phyloP scores from a whole-genome alignment of 495 filamentous ascomycete species.

The Penicillium lagena region DNA sequence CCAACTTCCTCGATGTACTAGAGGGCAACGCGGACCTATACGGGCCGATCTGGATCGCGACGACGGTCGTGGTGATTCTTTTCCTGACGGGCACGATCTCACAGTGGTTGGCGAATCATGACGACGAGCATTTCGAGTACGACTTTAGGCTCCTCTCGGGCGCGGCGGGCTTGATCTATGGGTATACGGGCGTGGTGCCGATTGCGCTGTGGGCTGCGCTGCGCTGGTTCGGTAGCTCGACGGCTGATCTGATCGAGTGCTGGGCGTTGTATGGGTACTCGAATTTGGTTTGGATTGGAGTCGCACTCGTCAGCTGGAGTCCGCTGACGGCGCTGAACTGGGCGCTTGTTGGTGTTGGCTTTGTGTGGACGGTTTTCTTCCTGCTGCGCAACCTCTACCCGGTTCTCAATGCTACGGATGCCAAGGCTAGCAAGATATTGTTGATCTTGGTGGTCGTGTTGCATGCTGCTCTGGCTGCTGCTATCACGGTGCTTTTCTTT shows the following conservation, averaged over 20 bases:
- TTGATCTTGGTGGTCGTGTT: slow-evolving; percentile 76
- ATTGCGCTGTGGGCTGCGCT: slow-evolving; percentile 80
- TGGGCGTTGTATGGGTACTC: slow-evolving; percentile 91
- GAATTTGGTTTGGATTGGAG: slow-evolving; percentile 93
- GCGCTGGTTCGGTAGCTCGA: slow-evolving; percentile 90
- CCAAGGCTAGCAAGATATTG: slow-evolving; percentile 81
- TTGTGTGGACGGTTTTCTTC: slow-evolving; percentile 79
- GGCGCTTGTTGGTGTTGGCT: slow-evolving; percentile 86
- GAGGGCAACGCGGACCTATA: slow-evolving; percentile 98
- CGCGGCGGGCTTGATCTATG: slow-evolving; percentile 85
- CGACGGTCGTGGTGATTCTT: slow-evolving; percentile 90
- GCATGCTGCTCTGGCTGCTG: slow-evolving; percentile 81
- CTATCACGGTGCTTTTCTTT: slow-evolving; percentile 96
- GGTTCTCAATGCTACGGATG: slow-evolving; percentile 85
- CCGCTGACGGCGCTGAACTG: slow-evolving; percentile 81
- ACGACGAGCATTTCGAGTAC: slow-evolving; percentile 66
- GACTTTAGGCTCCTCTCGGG: slow-evolving; percentile 80
- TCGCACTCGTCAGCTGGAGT: slow-evolving; percentile 86
- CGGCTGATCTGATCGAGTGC: slow-evolving; percentile 74
- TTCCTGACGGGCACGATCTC: slow-evolving; percentile 94
- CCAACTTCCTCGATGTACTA: slow-evolving; percentile 91
- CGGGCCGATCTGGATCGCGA: slow-evolving; percentile 96
- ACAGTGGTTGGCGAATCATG: slow-evolving; percentile 65
- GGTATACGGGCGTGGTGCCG: slow-evolving; percentile 82
- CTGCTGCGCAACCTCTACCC: slow-evolving; percentile 89